phyloP scores from a whole-genome alignment of 331 rosid genomes.

The Acacia pycnantha region DNA sequence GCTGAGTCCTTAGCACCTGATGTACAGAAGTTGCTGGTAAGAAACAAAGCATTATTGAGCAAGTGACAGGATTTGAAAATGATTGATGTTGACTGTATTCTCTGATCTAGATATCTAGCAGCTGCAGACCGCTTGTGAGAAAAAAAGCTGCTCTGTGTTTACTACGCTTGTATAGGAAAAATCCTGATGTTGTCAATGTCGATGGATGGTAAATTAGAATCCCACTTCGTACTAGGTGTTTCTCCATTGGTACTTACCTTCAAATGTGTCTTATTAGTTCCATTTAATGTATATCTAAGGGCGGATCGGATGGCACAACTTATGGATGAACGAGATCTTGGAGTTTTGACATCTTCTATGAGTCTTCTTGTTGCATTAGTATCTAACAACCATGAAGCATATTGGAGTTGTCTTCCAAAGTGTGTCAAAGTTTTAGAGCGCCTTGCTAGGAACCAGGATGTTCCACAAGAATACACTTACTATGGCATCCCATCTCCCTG shows the following conservation, averaged over 20 bases:
- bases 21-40: constrained; percentile 94
- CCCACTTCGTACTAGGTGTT: constrained; percentile 24
- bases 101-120: constrained; percentile 83
- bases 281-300: constrained; percentile 49
- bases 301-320: constrained; percentile 99
- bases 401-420: constrained; percentile 98
- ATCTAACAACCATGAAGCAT: constrained; percentile 81
- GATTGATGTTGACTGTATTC: constrained; percentile 34
- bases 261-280: constrained; percentile 26
- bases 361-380: constrained; percentile 98
- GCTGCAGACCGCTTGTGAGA: constrained; percentile 98
- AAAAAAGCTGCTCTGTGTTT: constrained; percentile 97
- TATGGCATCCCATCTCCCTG: constrained; percentile 99
- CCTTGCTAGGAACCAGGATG: constrained; percentile 96
- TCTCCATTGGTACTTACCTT: constrained; percentile 16
- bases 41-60: constrained; percentile 30
- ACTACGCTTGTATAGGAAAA: constrained; percentile 92
- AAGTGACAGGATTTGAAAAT: constrained; percentile 23
- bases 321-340: constrained; percentile 97
- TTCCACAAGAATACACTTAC: constrained; percentile 98
- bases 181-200: constrained; percentile 97
- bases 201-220: constrained; percentile 87
- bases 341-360: constrained; percentile 97
- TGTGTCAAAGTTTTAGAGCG: constrained; percentile 93
- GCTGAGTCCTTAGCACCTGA: constrained; percentile 99